Percentiles rank a stretch among this genome's conserved stretches.
Conservation (phyloP, 371 early-diverging fungal genomes). For the Mucor indicus region DNA sequence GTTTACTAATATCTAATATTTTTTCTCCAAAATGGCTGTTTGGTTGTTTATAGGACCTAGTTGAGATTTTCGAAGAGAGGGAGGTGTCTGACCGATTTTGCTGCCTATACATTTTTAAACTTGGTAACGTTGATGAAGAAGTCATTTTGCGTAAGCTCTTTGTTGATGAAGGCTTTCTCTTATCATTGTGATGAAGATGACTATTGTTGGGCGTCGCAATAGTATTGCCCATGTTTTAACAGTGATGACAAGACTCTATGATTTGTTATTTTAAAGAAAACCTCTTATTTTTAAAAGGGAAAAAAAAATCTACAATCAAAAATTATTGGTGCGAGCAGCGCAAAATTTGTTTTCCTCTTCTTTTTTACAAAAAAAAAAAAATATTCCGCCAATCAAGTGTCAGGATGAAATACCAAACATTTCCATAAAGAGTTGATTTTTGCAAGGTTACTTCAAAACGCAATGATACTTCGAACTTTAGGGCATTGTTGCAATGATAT, state of each 20-base stretch:
- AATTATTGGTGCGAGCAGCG: too few species aligned
- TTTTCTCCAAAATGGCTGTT: conserved; percentile 35
- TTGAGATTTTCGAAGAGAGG: conserved; percentile 38
- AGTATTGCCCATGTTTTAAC: conserved; percentile 29
- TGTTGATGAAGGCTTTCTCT: conserved; percentile 15
- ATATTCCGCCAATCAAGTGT: too few species aligned
- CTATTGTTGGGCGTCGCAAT: conserved; percentile 24
- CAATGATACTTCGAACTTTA: too few species aligned
- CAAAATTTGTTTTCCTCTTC: neutral
- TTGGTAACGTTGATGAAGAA: conserved; percentile 42
- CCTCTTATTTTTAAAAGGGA: neutral
- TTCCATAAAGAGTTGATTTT: too few species aligned
- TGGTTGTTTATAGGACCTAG: conserved; percentile 18
- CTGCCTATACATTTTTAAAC: conserved; percentile 38
- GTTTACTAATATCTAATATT: conserved; percentile 59
- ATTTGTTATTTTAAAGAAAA: neutral
- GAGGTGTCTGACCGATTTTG: conserved; percentile 35
- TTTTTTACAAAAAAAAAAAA: neutral
- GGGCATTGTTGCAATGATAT: too few species aligned
- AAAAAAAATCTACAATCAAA: conserved; percentile 3
- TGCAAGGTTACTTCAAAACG: too few species aligned
- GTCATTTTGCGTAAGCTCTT: conserved; percentile 35
- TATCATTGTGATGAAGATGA: neutral
- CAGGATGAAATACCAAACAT: too few species aligned
- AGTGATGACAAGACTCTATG: too few species aligned